Evolutionary conservation across 108 stramenopile genomes (phyloP).

Genomic region (Pseudonitzschia multistriata): DNA sequence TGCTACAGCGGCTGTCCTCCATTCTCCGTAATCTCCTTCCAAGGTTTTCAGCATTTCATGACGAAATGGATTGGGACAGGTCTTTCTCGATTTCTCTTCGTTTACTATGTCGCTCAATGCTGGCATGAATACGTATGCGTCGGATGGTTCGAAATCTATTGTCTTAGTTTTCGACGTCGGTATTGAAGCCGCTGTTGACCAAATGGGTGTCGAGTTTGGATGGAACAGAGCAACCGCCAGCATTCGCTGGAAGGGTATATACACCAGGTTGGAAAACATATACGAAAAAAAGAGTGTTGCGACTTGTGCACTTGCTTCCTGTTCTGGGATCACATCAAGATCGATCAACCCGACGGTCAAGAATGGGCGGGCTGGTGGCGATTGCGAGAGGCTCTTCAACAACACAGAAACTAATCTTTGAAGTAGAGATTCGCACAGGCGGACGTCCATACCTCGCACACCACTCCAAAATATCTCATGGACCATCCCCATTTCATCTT

Average conservation of each 20-base stretch:
- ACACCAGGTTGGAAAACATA: slow-evolving; percentile 47
- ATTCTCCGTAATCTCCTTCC: slow-evolving; percentile 42
- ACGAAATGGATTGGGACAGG: slow-evolving; percentile 43
- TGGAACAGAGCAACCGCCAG: slow-evolving; percentile 59
- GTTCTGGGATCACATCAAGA: slow-evolving; percentile 47
- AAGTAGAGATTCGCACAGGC: slow-evolving; percentile 69
- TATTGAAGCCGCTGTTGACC: slow-evolving; percentile 13
- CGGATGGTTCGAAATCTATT: slow-evolving; percentile 4
- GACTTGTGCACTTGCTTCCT: slow-evolving; percentile 47
- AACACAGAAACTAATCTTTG: slow-evolving; percentile 54
- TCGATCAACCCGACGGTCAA: slow-evolving; percentile 38
- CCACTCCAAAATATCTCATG: slow-evolving; percentile 78
- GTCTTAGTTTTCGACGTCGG: slow-evolving; percentile 3
- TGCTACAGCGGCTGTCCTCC: slow-evolving; percentile 47
- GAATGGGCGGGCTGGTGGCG: slow-evolving; percentile 22
- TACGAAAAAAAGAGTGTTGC: slow-evolving; percentile 42
- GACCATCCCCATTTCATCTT: slow-evolving; percentile 66
- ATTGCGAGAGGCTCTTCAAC: slow-evolving; percentile 38
- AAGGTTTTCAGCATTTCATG: slow-evolving; percentile 36
- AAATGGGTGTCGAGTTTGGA: slow-evolving; percentile 44
- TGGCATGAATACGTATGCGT: slow-evolving; percentile 44
- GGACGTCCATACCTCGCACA: slow-evolving; percentile 65
- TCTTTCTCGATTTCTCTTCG: slow-evolving; percentile 21
- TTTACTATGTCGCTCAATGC: slow-evolving; percentile 46
- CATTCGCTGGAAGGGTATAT: slow-evolving; percentile 58